Evolutionary conservation across 148 eudicot species (phyloP).

Genomic region (Pouteria glomerata): DNA sequence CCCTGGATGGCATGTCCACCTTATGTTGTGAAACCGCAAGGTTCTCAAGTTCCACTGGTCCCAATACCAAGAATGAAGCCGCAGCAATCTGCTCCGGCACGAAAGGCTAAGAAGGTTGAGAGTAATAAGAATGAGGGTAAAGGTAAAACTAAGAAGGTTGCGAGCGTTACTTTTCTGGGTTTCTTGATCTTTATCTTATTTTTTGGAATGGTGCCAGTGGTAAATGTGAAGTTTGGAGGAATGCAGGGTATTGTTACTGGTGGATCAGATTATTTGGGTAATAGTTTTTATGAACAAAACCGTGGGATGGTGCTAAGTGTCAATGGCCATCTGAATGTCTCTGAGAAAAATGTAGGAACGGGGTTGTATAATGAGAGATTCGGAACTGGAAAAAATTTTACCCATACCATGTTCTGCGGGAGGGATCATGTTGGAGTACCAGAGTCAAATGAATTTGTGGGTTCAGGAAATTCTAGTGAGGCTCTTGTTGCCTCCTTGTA

Average conservation of each 20-base stretch:
- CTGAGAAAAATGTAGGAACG: constrained; percentile 18
- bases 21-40: constrained; percentile 65
- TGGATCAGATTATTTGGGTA: constrained; percentile 14
- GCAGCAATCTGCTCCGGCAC: constrained; percentile 37
- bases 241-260: constrained; percentile 16
- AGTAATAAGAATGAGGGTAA: constrained; percentile 55
- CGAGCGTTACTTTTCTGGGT: constrained; percentile 82
- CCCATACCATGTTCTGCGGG: constrained; percentile 15
- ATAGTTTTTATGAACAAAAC: constrained; percentile 28
- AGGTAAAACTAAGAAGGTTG: constrained; percentile 85
- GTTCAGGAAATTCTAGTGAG: constrained; percentile 51
- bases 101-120: constrained; percentile 52
- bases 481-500: constrained; percentile 79
- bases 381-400: constrained; percentile 17
- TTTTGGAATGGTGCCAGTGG: constrained; percentile 69
- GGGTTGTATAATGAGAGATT: constrained; percentile 22
- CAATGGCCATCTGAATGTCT: constrained; percentile 33
- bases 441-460: constrained; percentile 24
- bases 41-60: constrained; percentile 77
- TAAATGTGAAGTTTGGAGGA: constrained; percentile 60
- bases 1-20: constrained; percentile 84
- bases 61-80: constrained; percentile 88
- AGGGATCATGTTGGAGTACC: constrained; percentile 16
- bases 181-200: constrained; percentile 68
- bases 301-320: constrained; percentile 59